Base-by-base conservation (phyloP, 345 rosid genomes). In the Cardamine occulta region DNA sequence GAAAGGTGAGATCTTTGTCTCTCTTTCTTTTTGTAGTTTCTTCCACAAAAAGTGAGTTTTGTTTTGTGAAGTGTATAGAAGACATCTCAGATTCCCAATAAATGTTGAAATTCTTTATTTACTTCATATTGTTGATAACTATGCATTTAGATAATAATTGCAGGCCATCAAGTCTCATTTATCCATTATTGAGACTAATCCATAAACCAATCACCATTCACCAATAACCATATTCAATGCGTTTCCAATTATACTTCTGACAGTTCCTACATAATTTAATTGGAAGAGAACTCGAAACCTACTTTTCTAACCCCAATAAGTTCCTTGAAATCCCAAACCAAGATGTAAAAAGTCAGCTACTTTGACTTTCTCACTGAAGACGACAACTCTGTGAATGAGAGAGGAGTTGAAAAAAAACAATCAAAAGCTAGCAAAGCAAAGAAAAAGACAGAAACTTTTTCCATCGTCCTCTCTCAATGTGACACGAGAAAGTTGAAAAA, bases 401-500 rank as follows among this genome's bases (percentile, higher is more conserved):
- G 24, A 35, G 10, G 51, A 66, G 66, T 12, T 74, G 55, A 26
- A 52, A 37, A 24, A 24, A 68, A 13, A 18, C 3, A 31, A 65
- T 44, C 19, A 17, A 75, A 67, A 57, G 78, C 66, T 64, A 55
- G 58, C 72, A 8, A 56, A 55, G 53, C 32, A 58, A 37, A 75
- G 42, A 59, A 12, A 47, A 74, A 58, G 68, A 67, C 45, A 37
- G 14, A 58, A 61, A 12, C 64, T 69, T 52, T 75, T 37, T 51
- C 10, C 44, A 34, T 59, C 14, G 35, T 37, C 10, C 55, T 39
- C 35, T 59, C 40, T 34, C 26, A 42, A 13, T 29, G 35, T 42
- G 80, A 62, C 66, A 76, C 80, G 71, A 76, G 66, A 76, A 18
- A 63, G 66, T 63, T 63, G 80, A 76, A 44, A 52, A 21, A 3